Evolutionary conservation across 129 eudicot genomes (phyloP), one percentile per base, ranked within the genome.

Genomic region (Dittrichia graveolens): DNA sequence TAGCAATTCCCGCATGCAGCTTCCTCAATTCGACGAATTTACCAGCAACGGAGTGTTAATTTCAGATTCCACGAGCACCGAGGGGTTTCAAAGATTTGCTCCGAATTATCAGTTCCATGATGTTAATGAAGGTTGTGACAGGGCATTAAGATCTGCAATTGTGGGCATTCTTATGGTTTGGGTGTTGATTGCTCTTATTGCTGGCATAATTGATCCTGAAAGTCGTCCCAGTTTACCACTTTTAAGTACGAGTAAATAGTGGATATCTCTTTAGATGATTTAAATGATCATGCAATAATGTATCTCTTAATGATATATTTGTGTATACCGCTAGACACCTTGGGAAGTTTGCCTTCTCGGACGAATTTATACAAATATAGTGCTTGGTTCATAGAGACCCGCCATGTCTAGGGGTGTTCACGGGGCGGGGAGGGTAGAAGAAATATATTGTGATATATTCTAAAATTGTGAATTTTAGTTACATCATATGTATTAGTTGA

Each of bases 121-220:
- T 53, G 80, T 55, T 69, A 73, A 79, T 80, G 76, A 56, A 60
- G 65, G 75, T 44, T 82, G 79, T 67, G 91, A 80, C 48, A 81
- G 72, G 58, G 75, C 77, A 38, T 42, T 94, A 59, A 77, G 97
- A 77, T 71, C 82, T 61, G 91, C 88, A n/a, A 84, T 94, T 12
- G 64, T 94, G 6, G 95, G 91, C 52, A 56, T 94, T 37, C 97
- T 94, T 61, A 87, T 94, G 49, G 31, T 94, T 24, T 84, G 88
- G 92, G 91, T 79, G 16, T 44, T 94, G 75, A 75, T 94, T 66
- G 97, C 93, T 42, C 83, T 94, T 31, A 56, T 88, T 9, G 84
- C 83, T 6, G 93, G 97, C 52, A 45, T 90, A 37, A 76, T 46
- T 62, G 87, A 94, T 72, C 85, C 89, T 42, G 90, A 86, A 79